Base-by-base conservation (phyloP, 176 grass and related monocot species). In the Avena insularis region DNA sequence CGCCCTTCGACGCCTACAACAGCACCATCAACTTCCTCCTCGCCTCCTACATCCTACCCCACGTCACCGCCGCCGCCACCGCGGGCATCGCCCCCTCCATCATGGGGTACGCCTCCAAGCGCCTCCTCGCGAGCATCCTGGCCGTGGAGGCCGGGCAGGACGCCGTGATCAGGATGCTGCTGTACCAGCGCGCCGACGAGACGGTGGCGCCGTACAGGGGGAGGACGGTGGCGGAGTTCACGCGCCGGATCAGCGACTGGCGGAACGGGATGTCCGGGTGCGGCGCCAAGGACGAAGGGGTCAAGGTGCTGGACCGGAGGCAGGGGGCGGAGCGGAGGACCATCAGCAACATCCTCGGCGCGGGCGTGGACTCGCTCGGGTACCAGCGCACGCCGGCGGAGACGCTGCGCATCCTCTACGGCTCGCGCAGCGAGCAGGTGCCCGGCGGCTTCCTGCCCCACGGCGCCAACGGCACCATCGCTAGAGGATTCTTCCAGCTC, bases 101-200 rank as follows among this genome's bases (percentile, higher is more conserved):
- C 36, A 91, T 93, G 36, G 95, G 91, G 16, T 92, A 75, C 79
- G 9, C 65, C 25, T 90, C 95, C 55, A 95, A 92, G 36, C 79
- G 81, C 48, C 73, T 76, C 8, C 87, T 90, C 66, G 77, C 95
- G 16, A 90, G 95, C 16, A 48, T 98, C 15, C 75, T 93, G 62
- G 91, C 87, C 4, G 95, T 98, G 55, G 91, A 98, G 90, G 75
- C 95, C 19, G 95, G 95, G 6, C 89, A 95, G 82, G 95, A 98
- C 47, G 89, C 93, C 8, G 91, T 98, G 31, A 92, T 98, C 83
- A 77, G 95, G 59, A 21, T 94, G 3, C 59, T 95, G 64, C 91
- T 98, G 49, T 98, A 95, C 85, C 87, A 93, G 84, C 90, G 79
- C 64, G 81, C 83, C 16, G 46, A 92, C 19, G 91, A 95, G 75